Evolutionary conservation across 2,329 filamentous ascomycete species (phyloP), one percentile per base, ranked within the genome.

Genomic region (Alternaria ethzedia): DNA sequence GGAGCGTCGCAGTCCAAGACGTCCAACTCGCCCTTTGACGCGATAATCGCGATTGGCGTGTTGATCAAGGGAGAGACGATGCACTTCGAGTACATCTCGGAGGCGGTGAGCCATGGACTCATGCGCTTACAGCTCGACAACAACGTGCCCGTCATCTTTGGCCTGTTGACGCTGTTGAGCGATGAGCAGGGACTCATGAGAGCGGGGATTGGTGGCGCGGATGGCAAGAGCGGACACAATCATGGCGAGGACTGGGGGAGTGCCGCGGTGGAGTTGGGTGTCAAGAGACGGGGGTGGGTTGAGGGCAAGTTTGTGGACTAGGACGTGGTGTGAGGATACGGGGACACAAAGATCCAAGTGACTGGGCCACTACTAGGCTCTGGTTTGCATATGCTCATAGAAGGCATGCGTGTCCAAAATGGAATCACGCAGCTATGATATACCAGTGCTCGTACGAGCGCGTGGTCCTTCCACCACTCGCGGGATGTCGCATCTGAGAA

Each of bases 71-170:
- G 96, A 79, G 92, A 97, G 82, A 98, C 96, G 7, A 97, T 97
- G 94, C 96, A 99, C 83, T 99, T 99, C 77, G 96, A 99, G 83
- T 98, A 99, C 83, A 99, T 99, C 74, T 88, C 94, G 45, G 96
- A 98, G 69, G 89, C 93, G 44, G 94, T 96, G 7, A 93, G 90
- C 61, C 93, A 97, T 66, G 96, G 93, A 7, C 86, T 99, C 65
- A 99, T 99, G 96, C 90, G 93, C 68, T 90, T 98, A 63, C 94
- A 97, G 81, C 85, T 98, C 59, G 95, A 99, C 79, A 90, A 89
- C 10, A 92, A 93, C 47, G 88, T 97, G 54, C 96, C 96, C 30
- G 91, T 99, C 63, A 88, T 98, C 63, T 97, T 98, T 80, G 95
- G 96, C 13, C 85, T 98, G 72, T 83, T 99, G 80, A 99, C 96